Evolutionary conservation across 768 basidiomycete species (phyloP), one percentile per base, ranked within the genome.

Genomic region (Daedaleopsis sinensis): DNA sequence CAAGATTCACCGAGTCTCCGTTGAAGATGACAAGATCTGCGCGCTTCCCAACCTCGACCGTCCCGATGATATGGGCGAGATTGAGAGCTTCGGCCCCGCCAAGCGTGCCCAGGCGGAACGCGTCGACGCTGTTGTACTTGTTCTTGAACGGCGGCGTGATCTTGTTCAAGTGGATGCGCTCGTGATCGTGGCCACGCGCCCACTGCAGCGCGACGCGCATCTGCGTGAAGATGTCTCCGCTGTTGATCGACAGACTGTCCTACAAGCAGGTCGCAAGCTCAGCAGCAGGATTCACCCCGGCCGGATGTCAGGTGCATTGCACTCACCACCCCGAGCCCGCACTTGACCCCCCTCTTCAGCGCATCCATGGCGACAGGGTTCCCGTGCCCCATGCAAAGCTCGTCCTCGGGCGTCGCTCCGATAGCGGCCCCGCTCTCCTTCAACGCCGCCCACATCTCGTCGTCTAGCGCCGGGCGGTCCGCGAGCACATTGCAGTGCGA

Each of bases 301-400:
- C 3, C 35, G 32, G 18, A 11, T 10, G 7, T 24, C 21, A 12
- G 23, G 24, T 5, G 37, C 2, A 27, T 27, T 7, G 61, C 23
- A 32, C 70, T 39, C 51, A 71, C 73, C 18, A 65, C 65, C 0
- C 73, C 73, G 16, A 74, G 60, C 9, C 73, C 71, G 35, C 68
- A 71, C 52, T 67, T 72, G 35, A 74, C 68, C 7, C 73, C 73
- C 38, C 71, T 49, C 44, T 62, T 53, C 36, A 72, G 68, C 12
- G 70, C 70, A 19, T 74, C 71, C 21, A 70, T 64, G 12, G 65
- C 66, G 24, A 69, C 64, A 2, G 72, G 72, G 38, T 71, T 67
- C 12, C 73, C 73, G 58, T 73, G 73, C 5, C 68, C 72, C 73
- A 74, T 74, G 32, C 72, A 72, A 23, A 74, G 65, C 67, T 74